Evolutionary conservation across 768 basidiomycete genomes (phyloP).

Genomic region (Leucocoprinus leucothites): DNA sequence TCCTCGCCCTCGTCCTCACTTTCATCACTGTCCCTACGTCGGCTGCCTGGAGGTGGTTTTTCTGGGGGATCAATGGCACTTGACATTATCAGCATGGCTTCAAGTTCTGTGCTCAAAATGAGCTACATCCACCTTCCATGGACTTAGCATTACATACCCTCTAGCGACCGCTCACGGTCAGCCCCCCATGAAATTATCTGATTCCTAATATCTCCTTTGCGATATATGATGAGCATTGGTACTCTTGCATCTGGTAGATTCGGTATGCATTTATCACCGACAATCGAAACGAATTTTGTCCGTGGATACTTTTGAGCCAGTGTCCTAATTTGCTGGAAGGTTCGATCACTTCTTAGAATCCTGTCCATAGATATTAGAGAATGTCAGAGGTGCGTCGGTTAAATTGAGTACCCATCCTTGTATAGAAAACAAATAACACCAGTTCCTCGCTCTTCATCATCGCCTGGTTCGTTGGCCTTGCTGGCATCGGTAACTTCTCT

Average conservation of each 20-base stretch:
- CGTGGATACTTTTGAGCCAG: slow-evolving; percentile 84
- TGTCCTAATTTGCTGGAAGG: slow-evolving; percentile 62
- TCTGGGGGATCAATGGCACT: slow-evolving; percentile 63
- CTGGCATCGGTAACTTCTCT: slow-evolving; percentile 95
- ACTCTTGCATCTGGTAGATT: slow-evolving; percentile 88
- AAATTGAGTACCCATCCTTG: slow-evolving; percentile 75
- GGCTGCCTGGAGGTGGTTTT: slow-evolving; percentile 28
- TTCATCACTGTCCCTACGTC: slow-evolving; percentile 43
- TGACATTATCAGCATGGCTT: slow-evolving; percentile 62
- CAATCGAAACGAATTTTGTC: slow-evolving; percentile 94
- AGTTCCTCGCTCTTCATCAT: slow-evolving; percentile 70
- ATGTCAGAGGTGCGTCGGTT: background rate
- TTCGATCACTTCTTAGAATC: slow-evolving; percentile 74
- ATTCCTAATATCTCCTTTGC: slow-evolving; percentile 85
- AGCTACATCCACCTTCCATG: background rate
- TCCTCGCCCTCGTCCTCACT: slow-evolving; percentile 44
- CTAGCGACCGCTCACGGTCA: slow-evolving; percentile 68
- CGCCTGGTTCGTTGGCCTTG: slow-evolving; percentile 59
- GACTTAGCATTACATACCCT: slow-evolving; percentile 52
- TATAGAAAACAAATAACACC: slow-evolving; percentile 94
- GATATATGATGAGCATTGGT: slow-evolving; percentile 92
- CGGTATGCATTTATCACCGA: slow-evolving; percentile 94
- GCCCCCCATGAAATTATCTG: slow-evolving; percentile 86
- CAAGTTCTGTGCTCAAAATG: slow-evolving; percentile 48
- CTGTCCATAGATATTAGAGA: slow-evolving; percentile 35